These are phyloP conservation scores for Aspergillus fumigatiaffinis DNA, from an alignment of 2,329 filamentous ascomycete genomes.

Conservation along the genomic window DNA sequence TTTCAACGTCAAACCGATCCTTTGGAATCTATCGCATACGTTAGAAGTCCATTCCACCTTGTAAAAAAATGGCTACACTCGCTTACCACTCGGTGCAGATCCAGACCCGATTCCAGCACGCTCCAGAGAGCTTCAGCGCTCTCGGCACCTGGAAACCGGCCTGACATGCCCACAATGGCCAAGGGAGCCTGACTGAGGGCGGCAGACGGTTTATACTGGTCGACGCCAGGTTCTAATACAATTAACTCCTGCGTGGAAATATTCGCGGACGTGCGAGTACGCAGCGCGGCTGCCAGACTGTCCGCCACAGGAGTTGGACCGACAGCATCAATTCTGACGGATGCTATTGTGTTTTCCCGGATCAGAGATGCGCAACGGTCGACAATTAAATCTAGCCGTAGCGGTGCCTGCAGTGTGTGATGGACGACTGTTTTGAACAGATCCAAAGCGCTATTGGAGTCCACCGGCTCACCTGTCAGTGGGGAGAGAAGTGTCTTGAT, in stretches of 20 bases:
- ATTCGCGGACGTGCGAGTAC: too few species aligned
- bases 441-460: neutral
- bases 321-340: neutral
- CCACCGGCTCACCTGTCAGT: neutral
- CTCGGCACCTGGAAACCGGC: slow-evolving; percentile 66
- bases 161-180: slow-evolving; percentile 75
- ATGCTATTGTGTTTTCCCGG: neutral
- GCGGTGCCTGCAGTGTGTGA: neutral
- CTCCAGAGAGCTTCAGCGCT: slow-evolving; percentile 66
- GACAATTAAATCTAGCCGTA: neutral
- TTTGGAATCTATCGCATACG: slow-evolving; percentile 47
- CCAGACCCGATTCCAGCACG: slow-evolving; percentile 63
- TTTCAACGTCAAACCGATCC: slow-evolving; percentile 64
- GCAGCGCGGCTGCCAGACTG: neutral
- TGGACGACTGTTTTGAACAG: neutral
- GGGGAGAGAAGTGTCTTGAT: neutral
- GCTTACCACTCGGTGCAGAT: slow-evolving; percentile 54
- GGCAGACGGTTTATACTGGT: too few species aligned
- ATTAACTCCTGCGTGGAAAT: too few species aligned
- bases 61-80: too few species aligned
- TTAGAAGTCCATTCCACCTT: too few species aligned
- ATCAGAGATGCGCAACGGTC: neutral
- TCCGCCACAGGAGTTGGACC: neutral
- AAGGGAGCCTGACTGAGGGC: too few species aligned
- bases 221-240: too few species aligned